These are phyloP conservation scores for Eutrema yunnanense DNA, from an alignment of 345 rosid genomes.

Conservation along the genomic window DNA sequence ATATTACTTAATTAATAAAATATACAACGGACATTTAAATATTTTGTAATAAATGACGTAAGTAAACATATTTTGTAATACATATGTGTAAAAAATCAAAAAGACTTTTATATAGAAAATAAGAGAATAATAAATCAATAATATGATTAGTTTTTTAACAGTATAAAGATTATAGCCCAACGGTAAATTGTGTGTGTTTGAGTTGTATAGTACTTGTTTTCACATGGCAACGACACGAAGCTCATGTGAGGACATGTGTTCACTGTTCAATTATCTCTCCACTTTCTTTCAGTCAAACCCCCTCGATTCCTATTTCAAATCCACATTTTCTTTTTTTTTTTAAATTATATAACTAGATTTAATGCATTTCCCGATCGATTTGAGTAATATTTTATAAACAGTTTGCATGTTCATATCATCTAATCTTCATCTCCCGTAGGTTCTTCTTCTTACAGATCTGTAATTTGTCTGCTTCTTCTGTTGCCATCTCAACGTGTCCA, in stretches of 20 bases:
- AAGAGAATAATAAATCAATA: too few species aligned
- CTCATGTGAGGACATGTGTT: constrained; percentile 32
- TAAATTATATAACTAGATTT: neutral
- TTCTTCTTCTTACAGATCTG: constrained; percentile 26
- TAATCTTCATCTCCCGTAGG: constrained; percentile 11
- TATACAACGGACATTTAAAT: too few species aligned
- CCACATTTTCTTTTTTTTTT: neutral
- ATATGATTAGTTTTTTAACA: too few species aligned
- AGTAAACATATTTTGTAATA: too few species aligned
- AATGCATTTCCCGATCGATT: constrained; percentile 11
- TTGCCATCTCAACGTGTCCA: constrained; percentile 29
- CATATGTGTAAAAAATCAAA: too few species aligned
- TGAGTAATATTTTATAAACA: neutral
- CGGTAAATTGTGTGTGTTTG: neutral
- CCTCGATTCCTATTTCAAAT: neutral
- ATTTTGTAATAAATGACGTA: too few species aligned
- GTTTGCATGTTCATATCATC: constrained; percentile 22
- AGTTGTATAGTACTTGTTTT: constrained; percentile 23
- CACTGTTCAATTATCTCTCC: neutral
- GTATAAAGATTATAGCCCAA: neutral
- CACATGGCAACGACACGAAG: constrained; percentile 26
- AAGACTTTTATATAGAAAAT: too few species aligned
- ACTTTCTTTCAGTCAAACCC: constrained; percentile 16
- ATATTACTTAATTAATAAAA: too few species aligned
- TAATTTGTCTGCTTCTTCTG: constrained; percentile 26